Evolutionary conservation across 2,329 filamentous ascomycete species (phyloP).

Genomic region (Fusarium irregulare): DNA sequence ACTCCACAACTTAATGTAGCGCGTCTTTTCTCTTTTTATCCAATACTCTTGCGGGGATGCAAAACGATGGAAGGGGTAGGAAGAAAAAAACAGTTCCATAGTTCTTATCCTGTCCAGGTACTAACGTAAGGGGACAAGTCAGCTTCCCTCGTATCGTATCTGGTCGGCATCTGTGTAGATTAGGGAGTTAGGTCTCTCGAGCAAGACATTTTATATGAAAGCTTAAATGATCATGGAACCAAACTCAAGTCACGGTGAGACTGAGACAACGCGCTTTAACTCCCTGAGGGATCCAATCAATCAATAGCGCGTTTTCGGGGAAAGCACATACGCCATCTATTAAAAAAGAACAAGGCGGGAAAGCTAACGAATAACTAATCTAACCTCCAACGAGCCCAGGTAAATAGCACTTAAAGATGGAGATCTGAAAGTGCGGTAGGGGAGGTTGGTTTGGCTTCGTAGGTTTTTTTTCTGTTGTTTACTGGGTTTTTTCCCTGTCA

Average conservation of each 20-base stretch:
- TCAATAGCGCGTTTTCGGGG: constrained; percentile 17
- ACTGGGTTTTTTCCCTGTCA: constrained; percentile 16
- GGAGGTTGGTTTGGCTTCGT: constrained; percentile 15
- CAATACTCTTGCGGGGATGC: constrained; percentile 36
- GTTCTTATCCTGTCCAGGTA: neutral
- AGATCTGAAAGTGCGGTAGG: constrained; percentile 26
- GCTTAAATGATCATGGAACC: constrained; percentile 20
- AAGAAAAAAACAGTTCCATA: constrained; percentile 20
- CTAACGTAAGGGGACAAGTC: constrained; percentile 34
- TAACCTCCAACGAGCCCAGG: neutral
- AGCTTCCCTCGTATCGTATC: constrained; percentile 34
- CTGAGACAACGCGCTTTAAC: constrained; percentile 22
- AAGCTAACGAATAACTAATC: constrained; percentile 2
- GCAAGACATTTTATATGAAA: constrained; percentile 27
- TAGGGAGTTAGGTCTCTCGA: neutral
- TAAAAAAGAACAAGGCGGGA: constrained; percentile 31
- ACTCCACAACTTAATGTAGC: constrained; percentile 11
- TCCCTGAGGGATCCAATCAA: neutral
- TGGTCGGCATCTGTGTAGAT: constrained; percentile 5
- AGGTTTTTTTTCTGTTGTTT: constrained; percentile 20
- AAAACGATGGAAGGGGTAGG: constrained; percentile 16
- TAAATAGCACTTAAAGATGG: constrained; percentile 2
- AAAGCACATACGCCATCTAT: constrained; percentile 5
- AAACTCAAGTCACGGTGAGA: constrained; percentile 22
- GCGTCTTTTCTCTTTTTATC: constrained; percentile 31